Conservation (phyloP, 176 grass and related monocot species). For the Musa itinerans region DNA sequence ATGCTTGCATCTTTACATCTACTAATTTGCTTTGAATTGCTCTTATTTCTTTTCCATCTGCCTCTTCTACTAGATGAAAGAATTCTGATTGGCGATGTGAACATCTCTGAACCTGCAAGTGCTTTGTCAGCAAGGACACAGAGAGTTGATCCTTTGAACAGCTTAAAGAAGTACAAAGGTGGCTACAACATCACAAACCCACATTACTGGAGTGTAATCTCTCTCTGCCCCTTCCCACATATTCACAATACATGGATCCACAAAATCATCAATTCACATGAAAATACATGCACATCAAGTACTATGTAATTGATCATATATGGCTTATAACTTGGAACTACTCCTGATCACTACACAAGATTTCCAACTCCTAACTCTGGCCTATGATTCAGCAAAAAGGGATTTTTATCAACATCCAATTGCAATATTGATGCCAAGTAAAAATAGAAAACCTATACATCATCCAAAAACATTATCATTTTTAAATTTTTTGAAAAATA, state of each 20-base stretch:
- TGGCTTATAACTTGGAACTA: no score
- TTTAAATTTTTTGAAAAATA: no score
- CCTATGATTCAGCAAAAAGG: no score
- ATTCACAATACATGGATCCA: no score
- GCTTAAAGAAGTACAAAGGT: slow-evolving; percentile 62
- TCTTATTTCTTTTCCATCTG: slow-evolving; percentile 10
- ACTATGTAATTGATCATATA: no score
- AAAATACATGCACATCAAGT: no score
- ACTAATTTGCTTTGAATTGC: background rate
- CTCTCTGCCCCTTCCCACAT: slow-evolving; percentile 20
- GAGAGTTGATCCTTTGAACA: slow-evolving; percentile 59
- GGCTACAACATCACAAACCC: slow-evolving; percentile 82
- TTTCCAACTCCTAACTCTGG: no score
- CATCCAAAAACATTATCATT: no score
- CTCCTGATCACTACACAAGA: no score
- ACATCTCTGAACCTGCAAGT: slow-evolving; percentile 20
- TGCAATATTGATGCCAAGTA: no score
- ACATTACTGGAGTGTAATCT: slow-evolving; percentile 94
- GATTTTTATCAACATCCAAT: no score
- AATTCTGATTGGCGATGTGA: slow-evolving; percentile 21
- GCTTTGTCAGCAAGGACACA: slow-evolving; percentile 36
- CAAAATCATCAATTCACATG: background rate
- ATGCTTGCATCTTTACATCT: background rate
- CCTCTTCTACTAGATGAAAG: slow-evolving; percentile 19
- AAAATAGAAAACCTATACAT: no score